phyloP scores from a whole-genome alignment of 1,139 yeast genomes.

The Pichia sp. region DNA sequence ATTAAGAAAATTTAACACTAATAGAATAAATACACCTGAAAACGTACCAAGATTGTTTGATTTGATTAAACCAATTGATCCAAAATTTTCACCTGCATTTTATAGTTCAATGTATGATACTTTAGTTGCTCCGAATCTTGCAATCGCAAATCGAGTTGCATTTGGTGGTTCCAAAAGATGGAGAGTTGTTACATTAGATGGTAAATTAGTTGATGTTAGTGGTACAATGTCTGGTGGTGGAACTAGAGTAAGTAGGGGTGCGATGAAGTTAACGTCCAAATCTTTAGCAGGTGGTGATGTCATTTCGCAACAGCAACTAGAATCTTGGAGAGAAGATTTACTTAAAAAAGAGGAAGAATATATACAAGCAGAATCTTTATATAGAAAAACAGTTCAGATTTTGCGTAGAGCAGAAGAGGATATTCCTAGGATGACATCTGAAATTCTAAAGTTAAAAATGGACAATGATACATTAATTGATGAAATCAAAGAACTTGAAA shows the following conservation, averaged over 20 bases:
- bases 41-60: constrained; percentile 80
- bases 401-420: constrained; percentile 54
- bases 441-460: constrained; percentile 51
- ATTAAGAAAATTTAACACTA: constrained; percentile 55
- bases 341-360: constrained; percentile 50
- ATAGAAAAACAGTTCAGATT: constrained; percentile 53
- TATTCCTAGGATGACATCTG: constrained; percentile 64
- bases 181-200: constrained; percentile 90
- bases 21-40: constrained; percentile 66
- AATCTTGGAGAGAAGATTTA: constrained; percentile 48
- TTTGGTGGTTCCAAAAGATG: constrained; percentile 67
- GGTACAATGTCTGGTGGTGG: constrained; percentile 99
- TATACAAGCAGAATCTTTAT: constrained; percentile 46
- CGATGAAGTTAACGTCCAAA: constrained; percentile 46
- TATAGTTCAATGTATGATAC: constrained; percentile 84
- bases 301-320: constrained; percentile 55
- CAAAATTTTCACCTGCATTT: constrained; percentile 77
- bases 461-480: constrained; percentile 55
- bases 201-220: constrained; percentile 86
- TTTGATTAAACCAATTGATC: constrained; percentile 61
- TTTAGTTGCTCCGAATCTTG: constrained; percentile 71
- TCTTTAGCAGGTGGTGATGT: constrained; percentile 24
- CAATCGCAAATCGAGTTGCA: constrained; percentile 83
- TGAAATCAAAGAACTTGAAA: constrained; percentile 19
- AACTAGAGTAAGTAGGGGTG: constrained; percentile 54